Conservation (phyloP, 257 asterid species). For the Solanum piurae region DNA sequence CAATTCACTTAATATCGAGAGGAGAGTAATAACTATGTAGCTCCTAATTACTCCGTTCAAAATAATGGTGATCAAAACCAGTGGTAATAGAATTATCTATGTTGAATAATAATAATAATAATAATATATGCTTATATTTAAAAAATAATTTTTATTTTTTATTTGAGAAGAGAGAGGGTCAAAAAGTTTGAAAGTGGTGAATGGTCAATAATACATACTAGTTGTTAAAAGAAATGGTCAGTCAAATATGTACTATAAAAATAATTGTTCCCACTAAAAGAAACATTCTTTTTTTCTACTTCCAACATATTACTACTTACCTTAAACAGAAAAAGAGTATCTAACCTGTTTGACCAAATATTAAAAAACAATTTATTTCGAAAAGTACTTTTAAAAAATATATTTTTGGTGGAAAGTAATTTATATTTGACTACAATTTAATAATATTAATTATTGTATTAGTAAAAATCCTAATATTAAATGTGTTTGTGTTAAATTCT, state of each 20-base stretch:
- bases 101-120: too few species aligned
- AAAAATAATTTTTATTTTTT: neutral
- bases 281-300: neutral
- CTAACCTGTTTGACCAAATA: neutral
- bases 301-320: neutral
- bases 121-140: too few species aligned
- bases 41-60: too few species aligned
- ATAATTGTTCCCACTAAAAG: neutral
- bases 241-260: neutral
- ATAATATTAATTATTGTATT: neutral
- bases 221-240: neutral
- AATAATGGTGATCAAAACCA: too few species aligned
- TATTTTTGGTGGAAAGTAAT: too few species aligned
- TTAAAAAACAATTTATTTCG: too few species aligned
- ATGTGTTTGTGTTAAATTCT: neutral
- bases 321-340: neutral
- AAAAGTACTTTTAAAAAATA: too few species aligned
- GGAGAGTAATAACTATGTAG: too few species aligned
- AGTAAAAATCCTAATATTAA: too few species aligned
- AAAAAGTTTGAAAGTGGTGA: neutral
- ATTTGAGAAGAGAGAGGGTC: neutral
- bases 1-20: too few species aligned
- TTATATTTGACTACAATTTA: neutral
- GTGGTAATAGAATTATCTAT: too few species aligned
- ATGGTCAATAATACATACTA: neutral